Percentiles rank a stretch among this genome's conserved stretches.
These are phyloP conservation scores for Xylaria sp. DNA, from an alignment of 2,329 filamentous ascomycete species.

Conservation along the genomic window DNA sequence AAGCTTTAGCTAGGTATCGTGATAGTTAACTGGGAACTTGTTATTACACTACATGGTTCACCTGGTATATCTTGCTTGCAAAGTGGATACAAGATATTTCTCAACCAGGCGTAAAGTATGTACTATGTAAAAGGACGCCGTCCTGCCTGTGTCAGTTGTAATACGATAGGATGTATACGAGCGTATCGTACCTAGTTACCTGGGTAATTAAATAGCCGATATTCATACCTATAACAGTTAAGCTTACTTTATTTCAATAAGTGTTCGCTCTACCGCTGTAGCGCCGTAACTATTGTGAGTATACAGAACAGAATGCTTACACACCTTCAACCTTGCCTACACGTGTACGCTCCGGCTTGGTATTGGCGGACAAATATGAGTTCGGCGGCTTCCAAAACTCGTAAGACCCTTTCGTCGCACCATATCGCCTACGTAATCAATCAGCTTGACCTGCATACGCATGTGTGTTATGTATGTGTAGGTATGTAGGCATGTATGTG, in stretches of 20 bases:
- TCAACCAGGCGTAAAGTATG: not conserved
- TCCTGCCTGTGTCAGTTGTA: not conserved
- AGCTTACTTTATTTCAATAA: too few relatives aligned
- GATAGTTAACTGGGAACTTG: not conserved
- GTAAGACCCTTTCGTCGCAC: constrained; percentile 24
- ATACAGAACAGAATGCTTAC: not conserved
- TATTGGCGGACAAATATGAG: not conserved
- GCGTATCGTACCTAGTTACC: too few relatives aligned
- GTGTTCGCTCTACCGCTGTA: too few relatives aligned
- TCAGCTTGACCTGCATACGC: constrained; percentile 15
- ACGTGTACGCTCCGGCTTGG: not conserved
- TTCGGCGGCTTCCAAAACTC: constrained; percentile 11
- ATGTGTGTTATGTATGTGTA: too few relatives aligned
- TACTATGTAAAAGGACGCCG: not conserved
- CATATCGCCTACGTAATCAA: constrained; percentile 17
- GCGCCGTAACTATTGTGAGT: not conserved
- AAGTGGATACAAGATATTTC: constrained; percentile 1
- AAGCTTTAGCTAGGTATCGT: not conserved
- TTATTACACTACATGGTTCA: not conserved
- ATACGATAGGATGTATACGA: too few relatives aligned
- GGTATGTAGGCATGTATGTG: not conserved
- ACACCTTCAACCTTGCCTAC: not conserved
- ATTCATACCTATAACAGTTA: too few relatives aligned
- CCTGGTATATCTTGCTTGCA: not conserved
- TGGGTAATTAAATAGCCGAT: too few relatives aligned